Percentiles rank a stretch among this genome's conserved stretches.
Evolutionary conservation across 140 eudicot genomes (phyloP).

Genomic region (Bidens hawaiensis): DNA sequence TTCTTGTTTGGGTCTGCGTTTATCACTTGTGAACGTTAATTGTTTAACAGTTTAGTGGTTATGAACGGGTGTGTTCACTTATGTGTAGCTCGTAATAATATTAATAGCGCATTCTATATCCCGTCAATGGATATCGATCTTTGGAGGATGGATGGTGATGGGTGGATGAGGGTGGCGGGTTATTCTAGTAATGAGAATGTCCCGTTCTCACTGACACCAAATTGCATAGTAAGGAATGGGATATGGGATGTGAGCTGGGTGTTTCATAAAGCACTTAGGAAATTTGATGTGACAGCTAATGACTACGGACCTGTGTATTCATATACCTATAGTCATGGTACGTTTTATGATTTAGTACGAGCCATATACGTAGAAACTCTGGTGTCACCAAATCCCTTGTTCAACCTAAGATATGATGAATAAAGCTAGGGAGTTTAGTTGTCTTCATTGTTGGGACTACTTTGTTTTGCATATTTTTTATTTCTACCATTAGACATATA

Average conservation of each 20-base stretch:
- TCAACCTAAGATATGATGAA: too few species aligned
- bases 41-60: conserved; percentile 1
- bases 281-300: too few species aligned
- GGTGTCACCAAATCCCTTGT: neutral
- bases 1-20: too few species aligned
- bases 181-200: neutral
- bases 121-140: neutral
- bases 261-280: neutral
- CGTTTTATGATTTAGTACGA: neutral
- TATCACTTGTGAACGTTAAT: too few species aligned
- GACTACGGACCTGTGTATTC: too few species aligned
- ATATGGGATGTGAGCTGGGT: neutral
- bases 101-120: neutral
- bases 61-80: conserved; percentile 6
- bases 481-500: too few species aligned
- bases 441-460: too few species aligned
- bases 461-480: too few species aligned
- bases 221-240: neutral
- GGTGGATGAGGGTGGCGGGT: neutral
- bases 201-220: neutral
- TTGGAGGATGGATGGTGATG: conserved; percentile 7
- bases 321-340: too few species aligned
- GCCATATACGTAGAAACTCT: conserved; percentile 6
- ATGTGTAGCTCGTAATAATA: neutral
- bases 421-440: too few species aligned